These are phyloP conservation scores for Euptelea pleiosperma DNA, from an alignment of 164 flowering plant species.

Conservation along the genomic window DNA sequence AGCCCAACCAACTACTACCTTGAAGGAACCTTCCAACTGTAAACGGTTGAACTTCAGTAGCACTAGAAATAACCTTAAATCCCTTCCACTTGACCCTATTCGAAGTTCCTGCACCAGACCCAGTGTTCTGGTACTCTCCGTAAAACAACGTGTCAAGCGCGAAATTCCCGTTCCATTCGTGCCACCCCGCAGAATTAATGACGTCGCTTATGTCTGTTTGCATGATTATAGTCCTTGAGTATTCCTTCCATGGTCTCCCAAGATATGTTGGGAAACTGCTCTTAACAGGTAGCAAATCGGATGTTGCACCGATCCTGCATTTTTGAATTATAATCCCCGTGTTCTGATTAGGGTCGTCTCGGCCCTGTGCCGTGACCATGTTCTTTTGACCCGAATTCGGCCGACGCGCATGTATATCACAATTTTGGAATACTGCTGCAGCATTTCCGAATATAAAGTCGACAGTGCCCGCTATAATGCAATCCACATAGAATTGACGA, in stretches of 20 bases:
- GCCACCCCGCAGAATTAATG: slow-evolving; percentile 69
- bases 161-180: slow-evolving; percentile 58
- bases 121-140: slow-evolving; percentile 60
- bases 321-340: slow-evolving; percentile 72
- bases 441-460: slow-evolving; percentile 87
- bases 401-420: slow-evolving; percentile 68
- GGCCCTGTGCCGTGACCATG: slow-evolving; percentile 78
- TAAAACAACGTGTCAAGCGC: slow-evolving; percentile 58
- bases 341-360: slow-evolving; percentile 78
- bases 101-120: slow-evolving; percentile 59
- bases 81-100: slow-evolving; percentile 69
- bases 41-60: slow-evolving; percentile 44
- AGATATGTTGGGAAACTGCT: slow-evolving; percentile 49
- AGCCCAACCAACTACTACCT: slow-evolving; percentile 50
- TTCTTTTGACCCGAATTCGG: slow-evolving; percentile 60
- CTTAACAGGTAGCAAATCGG: slow-evolving; percentile 41
- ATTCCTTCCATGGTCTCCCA: slow-evolving; percentile 81
- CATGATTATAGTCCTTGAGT: slow-evolving; percentile 69
- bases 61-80: slow-evolving; percentile 40
- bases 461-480: slow-evolving; percentile 62
- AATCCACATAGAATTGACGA: slow-evolving; percentile 64
- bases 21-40: slow-evolving; percentile 47
- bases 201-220: slow-evolving; percentile 47
- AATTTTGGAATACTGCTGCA: slow-evolving; percentile 59
- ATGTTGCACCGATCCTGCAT: slow-evolving; percentile 56